Conservation (phyloP, 2,329 filamentous ascomycete genomes). For the Talaromyces sp. region DNA sequence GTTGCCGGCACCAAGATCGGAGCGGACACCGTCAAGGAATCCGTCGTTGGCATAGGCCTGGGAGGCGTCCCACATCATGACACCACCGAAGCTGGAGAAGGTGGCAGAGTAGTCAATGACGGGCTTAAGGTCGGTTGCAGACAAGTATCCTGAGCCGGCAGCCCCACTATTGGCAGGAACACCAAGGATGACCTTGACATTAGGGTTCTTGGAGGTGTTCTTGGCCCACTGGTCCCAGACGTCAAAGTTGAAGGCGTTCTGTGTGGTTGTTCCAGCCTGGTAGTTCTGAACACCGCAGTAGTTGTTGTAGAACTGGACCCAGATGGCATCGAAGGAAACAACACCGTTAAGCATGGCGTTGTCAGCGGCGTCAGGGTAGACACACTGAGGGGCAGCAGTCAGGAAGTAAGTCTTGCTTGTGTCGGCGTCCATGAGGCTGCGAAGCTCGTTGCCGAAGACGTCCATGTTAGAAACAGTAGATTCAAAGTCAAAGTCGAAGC, state of each 20-base stretch:
- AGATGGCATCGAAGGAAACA: conserved; percentile 55
- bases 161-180: conserved; percentile 50
- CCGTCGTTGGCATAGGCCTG: conserved; percentile 55
- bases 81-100: conserved; percentile 58
- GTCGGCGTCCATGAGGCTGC: conserved; percentile 48
- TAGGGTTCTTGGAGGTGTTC: conserved; percentile 49
- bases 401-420: conserved; percentile 52
- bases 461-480: conserved; percentile 53
- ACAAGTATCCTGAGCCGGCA: conserved; percentile 53
- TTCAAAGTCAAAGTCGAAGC: conserved; percentile 75
- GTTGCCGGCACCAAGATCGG: conserved; percentile 5
- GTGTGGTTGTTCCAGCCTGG: conserved; percentile 35
- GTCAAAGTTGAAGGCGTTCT: conserved; percentile 56
- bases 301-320: conserved; percentile 66
- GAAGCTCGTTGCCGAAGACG: conserved; percentile 55
- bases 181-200: conserved; percentile 58
- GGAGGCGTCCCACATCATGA: conserved; percentile 65
- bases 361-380: conserved; percentile 57
- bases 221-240: conserved; percentile 63
- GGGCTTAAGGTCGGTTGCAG: conserved; percentile 40
- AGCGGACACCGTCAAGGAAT: conserved; percentile 44
- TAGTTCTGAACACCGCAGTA: conserved; percentile 56
- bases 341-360: conserved; percentile 50
- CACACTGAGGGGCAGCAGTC: conserved; percentile 63
- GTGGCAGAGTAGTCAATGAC: conserved; percentile 50